Evolutionary conservation across 352 stramenopile genomes (phyloP).

Genomic region (Phytophthora syringae): DNA sequence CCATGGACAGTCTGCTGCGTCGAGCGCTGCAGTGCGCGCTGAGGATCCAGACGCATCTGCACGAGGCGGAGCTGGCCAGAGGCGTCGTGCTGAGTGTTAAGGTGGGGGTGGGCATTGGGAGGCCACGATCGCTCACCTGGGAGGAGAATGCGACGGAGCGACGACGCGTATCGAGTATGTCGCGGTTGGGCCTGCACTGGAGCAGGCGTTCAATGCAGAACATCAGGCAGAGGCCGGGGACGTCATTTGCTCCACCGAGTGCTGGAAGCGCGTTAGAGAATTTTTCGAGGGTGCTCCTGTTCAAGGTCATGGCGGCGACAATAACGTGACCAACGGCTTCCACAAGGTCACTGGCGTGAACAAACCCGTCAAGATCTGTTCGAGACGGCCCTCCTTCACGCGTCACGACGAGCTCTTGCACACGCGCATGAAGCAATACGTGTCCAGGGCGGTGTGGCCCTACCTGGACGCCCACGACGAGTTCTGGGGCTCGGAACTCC

Average conservation of each 20-base stretch:
- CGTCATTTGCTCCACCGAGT: slow-evolving; percentile 89
- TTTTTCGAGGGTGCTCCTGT: slow-evolving; percentile 71
- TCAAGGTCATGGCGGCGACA: slow-evolving; percentile 9
- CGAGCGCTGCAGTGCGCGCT: slow-evolving; percentile 91
- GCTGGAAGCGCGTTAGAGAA: slow-evolving; percentile 71
- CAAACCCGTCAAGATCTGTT: slow-evolving; percentile 71
- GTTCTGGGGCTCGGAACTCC: slow-evolving; percentile 93
- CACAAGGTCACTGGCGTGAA: slow-evolving; percentile 68
- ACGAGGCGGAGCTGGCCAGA: slow-evolving; percentile 83
- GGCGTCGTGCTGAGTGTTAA: slow-evolving; percentile 94
- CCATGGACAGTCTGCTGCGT: slow-evolving; percentile 79
- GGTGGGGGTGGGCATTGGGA: slow-evolving; percentile 92
- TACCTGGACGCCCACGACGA: slow-evolving; percentile 93
- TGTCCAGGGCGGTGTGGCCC: slow-evolving; percentile 92
- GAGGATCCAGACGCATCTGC: slow-evolving; percentile 90
- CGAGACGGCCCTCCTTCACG: slow-evolving; percentile 72
- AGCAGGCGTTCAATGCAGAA: slow-evolving; percentile 92
- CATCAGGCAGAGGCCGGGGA: slow-evolving; percentile 88
- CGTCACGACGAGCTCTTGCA: slow-evolving; percentile 86
- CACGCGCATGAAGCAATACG: slow-evolving; percentile 90
- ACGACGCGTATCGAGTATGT: slow-evolving; percentile 92
- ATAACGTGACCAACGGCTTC: slow-evolving; percentile 34
- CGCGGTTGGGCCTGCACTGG: slow-evolving; percentile 88
- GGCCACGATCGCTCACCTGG: slow-evolving; percentile 89
- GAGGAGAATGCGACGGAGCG: slow-evolving; percentile 85